These are phyloP conservation scores for Arabidopsis lyrata DNA, from an alignment of 441 rosid genomes.

Conservation along the genomic window DNA sequence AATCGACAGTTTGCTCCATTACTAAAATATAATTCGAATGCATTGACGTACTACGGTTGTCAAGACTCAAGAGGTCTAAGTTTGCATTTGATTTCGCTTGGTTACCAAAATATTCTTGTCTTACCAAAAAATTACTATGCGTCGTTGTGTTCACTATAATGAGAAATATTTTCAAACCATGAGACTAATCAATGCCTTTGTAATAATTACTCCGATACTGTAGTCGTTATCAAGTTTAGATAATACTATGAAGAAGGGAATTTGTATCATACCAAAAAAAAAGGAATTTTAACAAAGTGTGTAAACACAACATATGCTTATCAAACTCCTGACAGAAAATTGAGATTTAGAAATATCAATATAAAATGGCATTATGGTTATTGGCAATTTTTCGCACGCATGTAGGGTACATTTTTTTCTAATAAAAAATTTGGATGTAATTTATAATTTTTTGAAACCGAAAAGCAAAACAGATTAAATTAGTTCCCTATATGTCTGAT, in stretches of 20 bases:
- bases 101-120: too few relatives aligned
- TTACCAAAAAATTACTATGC: too few relatives aligned
- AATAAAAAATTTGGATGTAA: not conserved
- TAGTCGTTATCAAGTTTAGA: not conserved
- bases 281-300: not conserved
- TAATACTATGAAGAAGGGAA: not conserved
- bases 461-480: not conserved
- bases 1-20: too few relatives aligned
- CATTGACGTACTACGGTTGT: too few relatives aligned
- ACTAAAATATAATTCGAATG: too few relatives aligned
- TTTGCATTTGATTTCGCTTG: too few relatives aligned
- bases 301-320: slow-evolving; percentile 26
- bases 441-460: not conserved
- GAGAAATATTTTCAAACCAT: slow-evolving; percentile 13
- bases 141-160: not conserved
- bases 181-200: not conserved
- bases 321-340: slow-evolving; percentile 18
- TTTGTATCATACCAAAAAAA: not conserved
- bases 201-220: not conserved
- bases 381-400: not conserved
- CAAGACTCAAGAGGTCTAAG: too few relatives aligned
- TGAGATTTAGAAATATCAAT: slow-evolving; percentile 5
- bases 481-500: not conserved
- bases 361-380: not conserved
- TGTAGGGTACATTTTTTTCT: slow-evolving; percentile 3